These are phyloP conservation scores for Wickerhamomyces sp. DNA, from an alignment of 1,139 yeast species.

Conservation along the genomic window DNA sequence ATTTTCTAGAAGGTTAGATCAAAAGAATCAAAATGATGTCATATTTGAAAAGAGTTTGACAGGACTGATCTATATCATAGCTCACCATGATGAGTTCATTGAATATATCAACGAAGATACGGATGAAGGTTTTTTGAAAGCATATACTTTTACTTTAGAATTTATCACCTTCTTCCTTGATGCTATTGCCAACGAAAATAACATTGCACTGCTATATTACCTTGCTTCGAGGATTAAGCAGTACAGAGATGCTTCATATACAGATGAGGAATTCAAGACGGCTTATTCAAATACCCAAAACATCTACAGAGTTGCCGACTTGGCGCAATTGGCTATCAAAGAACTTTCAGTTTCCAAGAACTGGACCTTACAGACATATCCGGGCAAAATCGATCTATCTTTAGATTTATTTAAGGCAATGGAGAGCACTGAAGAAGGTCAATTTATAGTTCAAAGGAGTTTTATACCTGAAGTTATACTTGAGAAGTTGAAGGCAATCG, in stretches of 20 bases:
- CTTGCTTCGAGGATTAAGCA: constrained; percentile 78
- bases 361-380: constrained; percentile 79
- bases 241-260: constrained; percentile 55
- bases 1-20: constrained; percentile 32
- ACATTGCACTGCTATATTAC: constrained; percentile 69
- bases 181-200: constrained; percentile 58
- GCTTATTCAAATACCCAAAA: constrained; percentile 28
- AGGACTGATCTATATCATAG: constrained; percentile 61
- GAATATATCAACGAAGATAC: constrained; percentile 34
- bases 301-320: constrained; percentile 66
- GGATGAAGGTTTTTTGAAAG: constrained; percentile 27
- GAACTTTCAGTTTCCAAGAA: constrained; percentile 50
- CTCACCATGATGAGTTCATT: constrained; percentile 69
- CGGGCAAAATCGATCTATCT: constrained; percentile 68
- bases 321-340: constrained; percentile 62
- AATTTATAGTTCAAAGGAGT: constrained; percentile 34
- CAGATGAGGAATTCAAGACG: constrained; percentile 32
- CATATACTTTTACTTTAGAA: constrained; percentile 48
- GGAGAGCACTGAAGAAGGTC: constrained; percentile 32
- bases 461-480: constrained; percentile 41
- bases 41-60: constrained; percentile 61
- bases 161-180: constrained; percentile 58
- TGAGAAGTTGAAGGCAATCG: constrained; percentile 20
- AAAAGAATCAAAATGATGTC: constrained; percentile 35
- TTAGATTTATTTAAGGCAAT: constrained; percentile 61